phyloP scores from a whole-genome alignment of 2,329 filamentous ascomycete genomes.

The Phyllosticta capitalensis region DNA sequence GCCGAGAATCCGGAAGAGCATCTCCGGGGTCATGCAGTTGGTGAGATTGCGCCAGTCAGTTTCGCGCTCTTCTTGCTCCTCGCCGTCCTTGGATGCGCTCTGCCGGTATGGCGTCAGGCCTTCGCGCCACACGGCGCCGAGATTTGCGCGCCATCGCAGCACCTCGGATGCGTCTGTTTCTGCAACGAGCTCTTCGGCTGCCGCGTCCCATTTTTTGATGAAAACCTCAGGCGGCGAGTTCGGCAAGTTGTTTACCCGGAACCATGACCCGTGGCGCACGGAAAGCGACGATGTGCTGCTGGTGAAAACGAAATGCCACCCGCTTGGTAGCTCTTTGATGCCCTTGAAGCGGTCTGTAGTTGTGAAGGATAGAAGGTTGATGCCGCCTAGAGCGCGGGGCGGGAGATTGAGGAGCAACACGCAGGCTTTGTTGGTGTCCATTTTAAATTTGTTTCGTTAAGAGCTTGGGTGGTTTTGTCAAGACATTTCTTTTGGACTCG shows the following conservation, averaged over 20 bases:
- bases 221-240: constrained; percentile 34
- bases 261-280: constrained; percentile 53
- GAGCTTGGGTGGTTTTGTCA: not conserved
- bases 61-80: constrained; percentile 31
- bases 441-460: not conserved
- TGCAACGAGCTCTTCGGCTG: constrained; percentile 35
- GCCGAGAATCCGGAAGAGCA: constrained; percentile 44
- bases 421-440: constrained; percentile 8
- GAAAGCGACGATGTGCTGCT: constrained; percentile 49
- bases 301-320: constrained; percentile 54
- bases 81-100: constrained; percentile 25
- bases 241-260: constrained; percentile 38
- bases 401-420: constrained; percentile 36
- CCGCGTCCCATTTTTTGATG: constrained; percentile 47
- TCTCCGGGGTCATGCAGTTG: constrained; percentile 36
- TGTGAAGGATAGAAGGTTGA: constrained; percentile 52
- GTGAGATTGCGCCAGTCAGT: constrained; percentile 43
- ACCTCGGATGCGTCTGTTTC: constrained; percentile 33
- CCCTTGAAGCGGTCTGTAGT: constrained; percentile 52
- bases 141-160: constrained; percentile 45
- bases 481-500: not conserved
- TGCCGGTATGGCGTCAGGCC: constrained; percentile 41
- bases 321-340: constrained; percentile 48
- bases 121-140: constrained; percentile 47
- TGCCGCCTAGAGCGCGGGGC: constrained; percentile 41